These are phyloP conservation scores for Encephalitozoon hellem DNA, from an alignment of 371 early-diverging fungal species.

Conservation along the genomic window DNA sequence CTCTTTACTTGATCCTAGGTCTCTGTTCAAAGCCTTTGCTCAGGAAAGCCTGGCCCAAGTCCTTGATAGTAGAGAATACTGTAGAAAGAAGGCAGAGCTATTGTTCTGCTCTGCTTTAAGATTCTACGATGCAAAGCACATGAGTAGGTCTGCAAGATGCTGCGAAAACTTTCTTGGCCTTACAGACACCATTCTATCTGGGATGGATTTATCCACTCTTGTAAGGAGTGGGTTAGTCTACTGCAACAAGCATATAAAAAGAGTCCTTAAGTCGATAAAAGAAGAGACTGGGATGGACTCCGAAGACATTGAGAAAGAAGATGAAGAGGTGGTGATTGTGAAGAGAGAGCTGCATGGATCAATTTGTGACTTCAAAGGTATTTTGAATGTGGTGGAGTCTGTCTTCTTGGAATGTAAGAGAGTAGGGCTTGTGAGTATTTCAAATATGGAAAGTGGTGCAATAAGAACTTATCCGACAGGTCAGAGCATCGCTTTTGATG, in stretches of 20 bases:
- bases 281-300: background rate
- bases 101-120: background rate
- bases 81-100: background rate
- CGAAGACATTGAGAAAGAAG: background rate
- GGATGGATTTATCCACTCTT: background rate
- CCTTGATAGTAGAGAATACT: background rate
- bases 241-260: background rate
- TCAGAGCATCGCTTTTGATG: background rate
- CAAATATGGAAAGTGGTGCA: background rate
- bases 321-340: background rate
- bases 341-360: background rate
- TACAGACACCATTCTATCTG: background rate
- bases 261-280: background rate
- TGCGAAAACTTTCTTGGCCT: background rate
- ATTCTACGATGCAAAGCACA: background rate
- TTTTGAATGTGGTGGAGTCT: background rate
- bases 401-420: background rate
- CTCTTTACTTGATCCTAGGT: background rate
- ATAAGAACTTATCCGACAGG: background rate
- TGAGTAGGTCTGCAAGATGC: background rate
- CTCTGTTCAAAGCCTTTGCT: background rate
- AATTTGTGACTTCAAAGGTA: background rate
- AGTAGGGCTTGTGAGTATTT: background rate
- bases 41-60: background rate
- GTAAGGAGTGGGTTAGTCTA: background rate